A percentile compares a stretch with the other conserved stretches of the same genome.
Conservation (phyloP, 305 asterid species). For the Fraxinus sp. region DNA sequence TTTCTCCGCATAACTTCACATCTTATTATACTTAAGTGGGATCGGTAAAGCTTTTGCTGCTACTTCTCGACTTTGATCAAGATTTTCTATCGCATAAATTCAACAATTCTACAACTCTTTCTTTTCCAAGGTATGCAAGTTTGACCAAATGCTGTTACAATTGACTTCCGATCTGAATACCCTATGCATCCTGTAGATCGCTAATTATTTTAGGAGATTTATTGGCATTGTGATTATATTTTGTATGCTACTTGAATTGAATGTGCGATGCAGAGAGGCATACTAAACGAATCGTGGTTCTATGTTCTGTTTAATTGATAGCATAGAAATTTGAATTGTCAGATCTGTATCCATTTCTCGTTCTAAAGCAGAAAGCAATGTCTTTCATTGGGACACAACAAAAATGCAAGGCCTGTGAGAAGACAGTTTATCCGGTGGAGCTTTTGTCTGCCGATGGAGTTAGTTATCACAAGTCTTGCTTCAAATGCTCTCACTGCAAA, state of each 20-base stretch:
- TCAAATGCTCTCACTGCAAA: constrained; percentile 90
- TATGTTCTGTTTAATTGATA: background rate
- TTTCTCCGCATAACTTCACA: background rate
- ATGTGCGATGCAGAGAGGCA: background rate
- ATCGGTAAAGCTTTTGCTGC: constrained; percentile 8
- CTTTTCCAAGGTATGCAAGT: constrained; percentile 29
- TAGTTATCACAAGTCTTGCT: constrained; percentile 82
- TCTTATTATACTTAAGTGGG: background rate
- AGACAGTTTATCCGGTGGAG: constrained; percentile 92
- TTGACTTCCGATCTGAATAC: background rate
- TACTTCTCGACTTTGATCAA: constrained; percentile 13
- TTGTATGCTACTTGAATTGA: background rate
- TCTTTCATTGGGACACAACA: constrained; percentile 80
- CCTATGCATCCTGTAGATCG: background rate
- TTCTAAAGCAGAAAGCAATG: constrained; percentile 33
- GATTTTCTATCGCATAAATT: background rate
- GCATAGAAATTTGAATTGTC: constrained; percentile 15
- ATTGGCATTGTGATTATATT: background rate
- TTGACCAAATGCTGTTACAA: constrained; percentile 25
- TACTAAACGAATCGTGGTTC: background rate
- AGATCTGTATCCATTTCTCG: constrained; percentile 35
- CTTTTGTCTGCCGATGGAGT: constrained; percentile 92
- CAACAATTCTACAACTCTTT: constrained; percentile 14
- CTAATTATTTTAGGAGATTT: background rate
- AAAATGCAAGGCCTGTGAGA: constrained; percentile 93